Evolutionary conservation across 2,329 filamentous ascomycete species (phyloP), one percentile per base, ranked within the genome.

Genomic region (Aureobasidium sp.): DNA sequence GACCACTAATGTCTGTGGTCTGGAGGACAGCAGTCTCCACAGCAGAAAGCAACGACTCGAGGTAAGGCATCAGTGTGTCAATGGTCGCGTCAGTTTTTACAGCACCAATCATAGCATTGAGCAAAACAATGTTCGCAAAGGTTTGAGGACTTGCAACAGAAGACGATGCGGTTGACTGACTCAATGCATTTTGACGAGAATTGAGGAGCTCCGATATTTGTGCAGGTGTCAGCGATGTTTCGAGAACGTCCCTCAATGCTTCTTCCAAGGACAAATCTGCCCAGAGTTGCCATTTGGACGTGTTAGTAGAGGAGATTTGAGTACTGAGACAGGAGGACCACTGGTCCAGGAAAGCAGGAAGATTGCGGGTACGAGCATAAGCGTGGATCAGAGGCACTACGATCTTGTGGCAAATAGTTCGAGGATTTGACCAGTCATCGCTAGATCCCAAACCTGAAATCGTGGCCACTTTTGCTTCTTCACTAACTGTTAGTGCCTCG

Each of bases 381-480:
- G 70, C 70, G 17, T 65, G 65, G 66, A 75, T 70, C n/a, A 73
- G 61, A 10, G 71, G 71, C 1, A 69, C 37, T 9, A 69, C 39
- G 20, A 74, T 65, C 27, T 43, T 43, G n/a, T 60, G 36, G 57
- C 57, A 60, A 10, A 51, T 34, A 6, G 8, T 46, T 20, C 46
- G 57, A 50, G 57, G 57, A 13, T 51, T 51, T 12, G 34, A 32
- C 57, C 57, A 60, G 17, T 44, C 39, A 24, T 48, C 44, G 2
- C 6, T 26, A 7, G 34, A 32, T 13, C 9, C 26, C 15, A 13
- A 13, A 2, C 36, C 13, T 13, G 29, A 17, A 13, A 44, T 12
- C 2, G 32, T 5, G 27, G 51, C 41, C 9, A 36, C 41, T 34
- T 43, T 43, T 8, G 44, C 46, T 24, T 17, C 39, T 32, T 39